A percentile compares a stretch with the other conserved stretches of the same genome.
These are phyloP conservation scores for Heracleum sosnowskyi DNA, from an alignment of 129 eudicot species.

Conservation along the genomic window DNA sequence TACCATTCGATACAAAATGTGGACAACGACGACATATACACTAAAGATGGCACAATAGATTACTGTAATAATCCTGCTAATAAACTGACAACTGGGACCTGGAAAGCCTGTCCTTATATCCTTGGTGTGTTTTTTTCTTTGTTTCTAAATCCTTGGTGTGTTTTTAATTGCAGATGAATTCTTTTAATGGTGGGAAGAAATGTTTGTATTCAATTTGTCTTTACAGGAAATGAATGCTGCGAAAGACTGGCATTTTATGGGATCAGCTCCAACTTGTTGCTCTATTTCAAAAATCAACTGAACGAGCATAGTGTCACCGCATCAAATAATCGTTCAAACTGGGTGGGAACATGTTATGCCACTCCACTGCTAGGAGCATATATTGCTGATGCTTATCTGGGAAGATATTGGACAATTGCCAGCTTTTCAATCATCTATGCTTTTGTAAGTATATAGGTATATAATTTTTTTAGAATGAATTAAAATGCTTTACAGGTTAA, in stretches of 20 bases:
- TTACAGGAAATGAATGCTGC: constrained; percentile 10
- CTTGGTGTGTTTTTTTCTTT: constrained; percentile 8
- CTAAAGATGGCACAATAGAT: constrained; percentile 9
- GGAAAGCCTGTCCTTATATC: constrained; percentile 11
- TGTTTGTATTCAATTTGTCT: not conserved
- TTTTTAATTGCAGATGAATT: not conserved
- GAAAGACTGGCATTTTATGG: constrained; percentile 12
- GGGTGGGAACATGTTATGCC: constrained; percentile 2
- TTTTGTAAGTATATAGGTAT: not conserved
- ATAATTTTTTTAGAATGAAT: not conserved
- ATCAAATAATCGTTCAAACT: constrained; percentile 10
- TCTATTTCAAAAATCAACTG: constrained; percentile 7
- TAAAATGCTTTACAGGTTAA: not conserved
- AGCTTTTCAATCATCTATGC: constrained; percentile 9
- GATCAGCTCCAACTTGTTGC: constrained; percentile 8
- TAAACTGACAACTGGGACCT: not conserved
- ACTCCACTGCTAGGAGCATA: constrained; percentile 8
- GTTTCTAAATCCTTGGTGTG: constrained; percentile 10
- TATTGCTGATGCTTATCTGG: constrained; percentile 12
- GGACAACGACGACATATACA: not conserved
- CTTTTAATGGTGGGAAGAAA: too few relatives aligned
- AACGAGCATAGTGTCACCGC: constrained; percentile 8
- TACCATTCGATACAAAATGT: not conserved
- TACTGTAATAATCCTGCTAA: constrained; percentile 7
- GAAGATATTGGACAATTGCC: constrained; percentile 14